Evolutionary conservation across 331 rosid genomes (phyloP), one percentile per base, ranked within the genome.

Genomic region (Saraca asoca): DNA sequence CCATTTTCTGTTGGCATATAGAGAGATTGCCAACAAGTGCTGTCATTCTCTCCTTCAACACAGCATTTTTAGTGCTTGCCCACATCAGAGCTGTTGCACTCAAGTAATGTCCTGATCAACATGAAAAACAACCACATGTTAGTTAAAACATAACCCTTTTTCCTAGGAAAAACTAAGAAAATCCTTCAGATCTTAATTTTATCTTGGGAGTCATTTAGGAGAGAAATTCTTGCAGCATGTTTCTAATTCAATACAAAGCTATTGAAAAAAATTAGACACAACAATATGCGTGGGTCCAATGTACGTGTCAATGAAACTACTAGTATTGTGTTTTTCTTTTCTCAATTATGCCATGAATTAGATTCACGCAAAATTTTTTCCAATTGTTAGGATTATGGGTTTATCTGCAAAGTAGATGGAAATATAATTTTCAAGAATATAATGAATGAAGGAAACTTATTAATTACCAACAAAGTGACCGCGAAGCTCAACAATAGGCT

Each of bases 381-480:
- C 43, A 39, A 2, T 39, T 39, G 7, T 1, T 39, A 39, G 2
- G 7, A 10, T 39, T 10, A 24, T 24, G 31, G 31, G 31, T 8
- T 39, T 39, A 37, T 37, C n/a, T n/a, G n/a, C n/a, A n/a, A n/a
- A n/a, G n/a, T n/a, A n/a, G n/a, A n/a, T n/a, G n/a, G n/a, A n/a
- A n/a, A n/a, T n/a, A n/a, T n/a, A n/a, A n/a, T n/a, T n/a, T n/a
- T 6, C 9, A 5, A 10, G 2, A 33, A 62, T 12, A 50, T 31
- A 20, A 76, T 57, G 2, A 16, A 73, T 11, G 48, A 69, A 38
- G 56, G 12, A 72, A 73, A 85, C 91, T 64, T 24, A 24, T 24
- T 24, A 24, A 3, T 24, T 24, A 93, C 96, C 98, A 51, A 93
- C 96, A 75, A 87, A 93, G 81, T 93, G 98, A 33, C 98, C 98